Percentiles rank a stretch among this genome's conserved stretches.
These are phyloP conservation scores for Begonia loranthoides DNA, from an alignment of 306 rosid species.

Conservation along the genomic window DNA sequence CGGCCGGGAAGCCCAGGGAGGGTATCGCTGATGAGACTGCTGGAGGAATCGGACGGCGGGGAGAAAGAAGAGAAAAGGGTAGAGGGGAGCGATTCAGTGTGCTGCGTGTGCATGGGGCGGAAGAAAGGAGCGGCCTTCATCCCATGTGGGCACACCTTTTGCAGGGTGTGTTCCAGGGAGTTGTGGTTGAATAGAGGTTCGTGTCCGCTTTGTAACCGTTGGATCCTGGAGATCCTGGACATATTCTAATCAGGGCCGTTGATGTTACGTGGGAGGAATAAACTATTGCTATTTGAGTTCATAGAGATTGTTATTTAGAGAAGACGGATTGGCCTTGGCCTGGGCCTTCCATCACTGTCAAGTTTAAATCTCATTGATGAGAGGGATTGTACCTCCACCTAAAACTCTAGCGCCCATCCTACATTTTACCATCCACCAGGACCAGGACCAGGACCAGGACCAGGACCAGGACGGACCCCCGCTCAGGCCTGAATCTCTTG, in stretches of 20 bases:
- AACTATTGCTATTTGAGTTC: too few species aligned
- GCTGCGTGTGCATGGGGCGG: slow-evolving; percentile 95
- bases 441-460: too few species aligned
- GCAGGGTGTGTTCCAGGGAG: slow-evolving; percentile 96
- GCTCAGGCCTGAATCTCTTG: too few species aligned
- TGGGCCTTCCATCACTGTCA: too few species aligned
- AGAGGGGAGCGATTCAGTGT: slow-evolving; percentile 48
- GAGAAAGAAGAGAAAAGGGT: slow-evolving; percentile 12
- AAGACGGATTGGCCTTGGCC: too few species aligned
- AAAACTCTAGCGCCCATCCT: too few species aligned
- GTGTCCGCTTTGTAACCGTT: slow-evolving; percentile 95
- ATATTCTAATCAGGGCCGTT: slow-evolving; percentile 39
- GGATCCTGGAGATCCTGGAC: slow-evolving; percentile 79
- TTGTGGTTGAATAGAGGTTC: slow-evolving; percentile 81
- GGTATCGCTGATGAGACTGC: slow-evolving; percentile 68
- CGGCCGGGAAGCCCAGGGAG: slow-evolving; percentile 53
- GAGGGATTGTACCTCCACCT: too few species aligned
- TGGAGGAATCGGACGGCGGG: slow-evolving; percentile 58
- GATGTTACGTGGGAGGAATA: too few species aligned
- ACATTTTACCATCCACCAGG: too few species aligned
- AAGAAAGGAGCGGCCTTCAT: slow-evolving; percentile 87
- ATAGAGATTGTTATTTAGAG: too few species aligned
- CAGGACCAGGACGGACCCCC: too few species aligned
- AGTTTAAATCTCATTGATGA: too few species aligned
- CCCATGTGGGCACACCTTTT: slow-evolving; percentile 96